Conservation (phyloP, 2,329 filamentous ascomycete genomes). For the Microthyrium microscopicum region DNA sequence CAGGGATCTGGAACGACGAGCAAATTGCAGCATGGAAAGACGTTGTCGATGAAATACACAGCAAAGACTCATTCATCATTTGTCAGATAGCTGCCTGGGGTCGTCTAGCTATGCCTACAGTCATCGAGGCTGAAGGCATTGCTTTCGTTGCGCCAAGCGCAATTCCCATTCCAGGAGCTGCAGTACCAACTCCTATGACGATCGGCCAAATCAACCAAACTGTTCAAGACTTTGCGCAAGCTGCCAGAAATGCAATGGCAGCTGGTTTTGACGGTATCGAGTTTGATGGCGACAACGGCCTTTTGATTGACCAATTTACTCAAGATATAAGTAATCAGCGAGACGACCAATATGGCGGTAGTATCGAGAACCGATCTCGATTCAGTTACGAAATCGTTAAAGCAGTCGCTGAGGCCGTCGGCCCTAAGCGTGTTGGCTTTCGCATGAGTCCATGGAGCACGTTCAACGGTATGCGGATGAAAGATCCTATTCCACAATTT, state of each 20-base stretch:
- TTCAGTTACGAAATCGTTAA: conserved; percentile 37
- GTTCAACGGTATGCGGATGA: conserved; percentile 49
- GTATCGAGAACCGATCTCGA: conserved; percentile 31
- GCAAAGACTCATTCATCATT: conserved; percentile 43
- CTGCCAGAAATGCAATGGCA: conserved; percentile 27
- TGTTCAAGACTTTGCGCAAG: conserved; percentile 23
- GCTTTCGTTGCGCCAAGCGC: conserved; percentile 16
- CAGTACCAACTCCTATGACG: conserved; percentile 19
- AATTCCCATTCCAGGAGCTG: conserved; percentile 19
- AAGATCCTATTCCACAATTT: conserved; percentile 47
- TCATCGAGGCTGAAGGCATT: conserved; percentile 18
- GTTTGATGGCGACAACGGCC: conserved; percentile 31
- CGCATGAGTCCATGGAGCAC: conserved; percentile 43
- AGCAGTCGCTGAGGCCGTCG: conserved; percentile 33
- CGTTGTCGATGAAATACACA: conserved; percentile 45
- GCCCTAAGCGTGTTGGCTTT: conserved; percentile 36
- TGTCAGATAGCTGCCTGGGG: conserved; percentile 47
- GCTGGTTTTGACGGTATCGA: conserved; percentile 48
- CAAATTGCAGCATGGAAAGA: conserved; percentile 44
- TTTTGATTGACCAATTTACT: conserved; percentile 47
- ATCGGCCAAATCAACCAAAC: conserved; percentile 23
- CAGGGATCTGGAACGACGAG: conserved; percentile 39
- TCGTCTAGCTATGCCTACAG: conserved; percentile 29
- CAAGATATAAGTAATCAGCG: conserved; percentile 40
- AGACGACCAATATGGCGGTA: conserved; percentile 31